Percentiles rank a stretch among this genome's conserved stretches.
These are phyloP conservation scores for Arctium lappa DNA, from an alignment of 129 eudicot genomes.

Conservation along the genomic window DNA sequence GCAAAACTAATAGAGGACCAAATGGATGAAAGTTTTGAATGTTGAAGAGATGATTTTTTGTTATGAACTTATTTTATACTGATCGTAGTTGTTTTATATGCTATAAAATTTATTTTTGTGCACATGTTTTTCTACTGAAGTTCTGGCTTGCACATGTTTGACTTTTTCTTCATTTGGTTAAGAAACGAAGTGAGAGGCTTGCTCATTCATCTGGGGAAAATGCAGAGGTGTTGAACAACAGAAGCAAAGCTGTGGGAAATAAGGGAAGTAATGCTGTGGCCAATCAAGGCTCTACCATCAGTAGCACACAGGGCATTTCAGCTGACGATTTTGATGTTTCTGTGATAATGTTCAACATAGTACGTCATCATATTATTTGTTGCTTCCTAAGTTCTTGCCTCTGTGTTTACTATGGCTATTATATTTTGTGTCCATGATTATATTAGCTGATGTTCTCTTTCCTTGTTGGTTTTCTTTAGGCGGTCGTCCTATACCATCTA, in stretches of 20 bases:
- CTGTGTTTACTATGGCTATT: not conserved
- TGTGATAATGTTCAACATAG: conserved; percentile 64
- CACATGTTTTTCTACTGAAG: not conserved
- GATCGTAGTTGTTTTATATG: not conserved
- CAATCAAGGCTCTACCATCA: conserved; percentile 26
- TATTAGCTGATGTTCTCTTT: conserved; percentile 5
- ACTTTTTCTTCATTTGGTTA: conserved; percentile 20
- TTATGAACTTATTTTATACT: not conserved
- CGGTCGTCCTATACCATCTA: conserved; percentile 68
- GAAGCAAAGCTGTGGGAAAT: conserved; percentile 35
- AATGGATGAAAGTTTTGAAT: not conserved
- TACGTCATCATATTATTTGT: conserved; percentile 38
- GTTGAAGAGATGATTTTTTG: conserved; percentile 5
- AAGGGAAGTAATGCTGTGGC: conserved; percentile 33
- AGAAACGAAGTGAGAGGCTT: conserved; percentile 68
- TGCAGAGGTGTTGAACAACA: conserved; percentile 35
- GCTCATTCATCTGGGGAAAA: conserved; percentile 68
- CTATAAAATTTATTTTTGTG: not conserved
- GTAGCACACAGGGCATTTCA: conserved; percentile 37
- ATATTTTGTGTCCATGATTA: not conserved
- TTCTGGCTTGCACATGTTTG: conserved; percentile 7
- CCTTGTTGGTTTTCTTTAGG: conserved; percentile 45
- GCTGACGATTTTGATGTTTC: conserved; percentile 67
- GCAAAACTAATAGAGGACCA: not conserved
- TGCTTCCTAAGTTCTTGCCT: not conserved